Base-by-base conservation (phyloP, 2,329 filamentous ascomycete genomes). In the Rhynchosporium agropyri region DNA sequence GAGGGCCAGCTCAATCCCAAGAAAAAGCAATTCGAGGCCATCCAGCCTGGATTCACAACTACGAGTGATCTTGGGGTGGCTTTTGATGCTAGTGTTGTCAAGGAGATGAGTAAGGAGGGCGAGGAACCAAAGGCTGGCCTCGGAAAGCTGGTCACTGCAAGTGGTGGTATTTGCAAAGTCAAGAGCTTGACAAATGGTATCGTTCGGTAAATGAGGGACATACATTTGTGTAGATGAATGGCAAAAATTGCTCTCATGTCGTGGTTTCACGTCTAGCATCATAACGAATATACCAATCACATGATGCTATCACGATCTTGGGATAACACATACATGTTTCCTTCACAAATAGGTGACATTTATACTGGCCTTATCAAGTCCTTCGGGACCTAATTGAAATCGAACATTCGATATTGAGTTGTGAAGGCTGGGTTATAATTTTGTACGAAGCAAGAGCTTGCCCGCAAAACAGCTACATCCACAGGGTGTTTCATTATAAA, bases 11-110 rank as follows among this genome's bases (percentile, higher is more conserved):
- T 99, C 63, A 99, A 98, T 83, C 95, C 95, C 63, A 99, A 99
- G 89, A 99, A 98, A 88, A 98, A 98, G 20, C 20, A 88, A 82
- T 97, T 65, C 98, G 94, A 93, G 95, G 98, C 83, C 91, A 84
- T 8, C 79, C 94, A 98, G 83, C 92, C 92, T 0, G 95, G 94
- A 0, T 98, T 98, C 80, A 96, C 91, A 33, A 99, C 94, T 4
- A 96, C 89, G 1, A 88, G 89, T 9, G 78, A 77, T 53, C 81
- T 93, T 55, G 90, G 93, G 77, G 94, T 97, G 38, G 92, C 84
- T 0, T 98, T 98, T 75, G 90, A 98, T 73, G 90, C 90, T 3
- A 83, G 79, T 49, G 87, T 81, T 49, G 91, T 96, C 38, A 89
- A 91, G 78, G 86, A 89, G 77, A 80, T 94, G 64, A 87, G 89